Evolutionary conservation across 1,139 yeast genomes (phyloP).

Genomic region (Blastobotrys malaysiensis): DNA sequence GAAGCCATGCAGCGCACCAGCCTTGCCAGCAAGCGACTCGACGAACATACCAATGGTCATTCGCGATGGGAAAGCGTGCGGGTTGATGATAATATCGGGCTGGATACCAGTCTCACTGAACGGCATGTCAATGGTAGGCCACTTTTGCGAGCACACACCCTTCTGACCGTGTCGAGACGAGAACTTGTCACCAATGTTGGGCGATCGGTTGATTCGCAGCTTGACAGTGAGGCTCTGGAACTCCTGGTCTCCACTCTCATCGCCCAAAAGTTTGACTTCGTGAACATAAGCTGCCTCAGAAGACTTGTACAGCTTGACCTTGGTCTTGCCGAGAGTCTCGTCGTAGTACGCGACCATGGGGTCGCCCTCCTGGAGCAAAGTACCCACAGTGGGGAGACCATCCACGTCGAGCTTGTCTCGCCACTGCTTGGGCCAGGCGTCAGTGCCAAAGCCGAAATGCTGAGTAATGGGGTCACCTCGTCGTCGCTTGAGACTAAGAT

Average conservation of each 20-base stretch:
- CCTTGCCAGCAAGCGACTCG: conserved; percentile 94
- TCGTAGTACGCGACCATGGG: conserved; percentile 92
- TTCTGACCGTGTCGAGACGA: conserved; percentile 98
- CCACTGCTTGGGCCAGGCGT: conserved; percentile 91
- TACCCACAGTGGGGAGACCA: conserved; percentile 90
- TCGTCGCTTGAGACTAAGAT: conserved; percentile 69
- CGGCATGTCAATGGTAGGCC: conserved; percentile 98
- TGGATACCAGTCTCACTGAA: conserved; percentile 93
- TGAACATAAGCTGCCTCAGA: conserved; percentile 93
- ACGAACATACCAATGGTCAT: conserved; percentile 99
- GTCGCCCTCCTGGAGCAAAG: conserved; percentile 87
- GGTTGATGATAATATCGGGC: conserved; percentile 95
- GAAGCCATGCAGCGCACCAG: conserved; percentile 96
- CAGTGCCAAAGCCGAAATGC: conserved; percentile 91
- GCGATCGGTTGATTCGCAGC: conserved; percentile 85
- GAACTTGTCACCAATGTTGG: conserved; percentile 95
- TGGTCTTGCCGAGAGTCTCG: conserved; percentile 86
- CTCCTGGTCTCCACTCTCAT: conserved; percentile 71
- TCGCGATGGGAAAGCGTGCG: conserved; percentile 99
- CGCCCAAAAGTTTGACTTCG: conserved; percentile 89
- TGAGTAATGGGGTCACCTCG: conserved; percentile 94
- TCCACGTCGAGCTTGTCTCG: conserved; percentile 80
- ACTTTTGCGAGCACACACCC: conserved; percentile 98
- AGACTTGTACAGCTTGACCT: conserved; percentile 88
- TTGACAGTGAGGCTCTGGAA: conserved; percentile 83